These are phyloP conservation scores for Dalechampia spathulata DNA, from an alignment of 441 rosid species.

Conservation along the genomic window DNA sequence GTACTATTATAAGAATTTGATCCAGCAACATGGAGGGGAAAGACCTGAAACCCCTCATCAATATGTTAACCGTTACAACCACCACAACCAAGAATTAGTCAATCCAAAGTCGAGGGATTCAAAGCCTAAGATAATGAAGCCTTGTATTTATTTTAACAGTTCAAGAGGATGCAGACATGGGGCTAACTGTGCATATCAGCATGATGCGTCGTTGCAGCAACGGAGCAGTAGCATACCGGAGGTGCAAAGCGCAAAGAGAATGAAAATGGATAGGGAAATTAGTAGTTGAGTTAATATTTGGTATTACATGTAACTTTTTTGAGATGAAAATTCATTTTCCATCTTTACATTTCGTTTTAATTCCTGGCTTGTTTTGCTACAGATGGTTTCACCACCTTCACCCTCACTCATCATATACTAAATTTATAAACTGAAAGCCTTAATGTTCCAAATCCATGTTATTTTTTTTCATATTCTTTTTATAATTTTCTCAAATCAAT, in stretches of 20 bases:
- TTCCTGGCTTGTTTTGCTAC: slow-evolving; percentile 25
- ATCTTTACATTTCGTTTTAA: slow-evolving; percentile 15
- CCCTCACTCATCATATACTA: neutral
- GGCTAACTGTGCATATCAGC: slow-evolving; percentile 75
- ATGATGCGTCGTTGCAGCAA: slow-evolving; percentile 54
- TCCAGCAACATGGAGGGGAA: slow-evolving; percentile 95
- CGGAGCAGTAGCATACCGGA: slow-evolving; percentile 40
- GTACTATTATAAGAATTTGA: slow-evolving; percentile 81
- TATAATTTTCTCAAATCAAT: no score
- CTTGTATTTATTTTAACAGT: slow-evolving; percentile 83
- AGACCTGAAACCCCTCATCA: slow-evolving; percentile 55
- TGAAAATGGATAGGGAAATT: slow-evolving; percentile 89
- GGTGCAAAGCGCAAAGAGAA: slow-evolving; percentile 55
- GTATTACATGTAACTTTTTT: slow-evolving; percentile 15
- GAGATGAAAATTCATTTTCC: slow-evolving; percentile 16
- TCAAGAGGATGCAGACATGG: slow-evolving; percentile 92
- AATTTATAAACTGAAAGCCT: neutral
- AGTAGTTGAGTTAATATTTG: slow-evolving; percentile 39
- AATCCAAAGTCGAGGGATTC: slow-evolving; percentile 47
- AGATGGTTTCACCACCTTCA: slow-evolving; percentile 14
- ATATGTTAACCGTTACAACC: slow-evolving; percentile 29
- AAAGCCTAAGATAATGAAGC: slow-evolving; percentile 77
- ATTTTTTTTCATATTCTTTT: no score
- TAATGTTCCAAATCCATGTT: no score
- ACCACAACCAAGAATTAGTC: slow-evolving; percentile 45